phyloP scores from a whole-genome alignment of 2,329 filamentous ascomycete genomes.

The Cercospora sp. region DNA sequence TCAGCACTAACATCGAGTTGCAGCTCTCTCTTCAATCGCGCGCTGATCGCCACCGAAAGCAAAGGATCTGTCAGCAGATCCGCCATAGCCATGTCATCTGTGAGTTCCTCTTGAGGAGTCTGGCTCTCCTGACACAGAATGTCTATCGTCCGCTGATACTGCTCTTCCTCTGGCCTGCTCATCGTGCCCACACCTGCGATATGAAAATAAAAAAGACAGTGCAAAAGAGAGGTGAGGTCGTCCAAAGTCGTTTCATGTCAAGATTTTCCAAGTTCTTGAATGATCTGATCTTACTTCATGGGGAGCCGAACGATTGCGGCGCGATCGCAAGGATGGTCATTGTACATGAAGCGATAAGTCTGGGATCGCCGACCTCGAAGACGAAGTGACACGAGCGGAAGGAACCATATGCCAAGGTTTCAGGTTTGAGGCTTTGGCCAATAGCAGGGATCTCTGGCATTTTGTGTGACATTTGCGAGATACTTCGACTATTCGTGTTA shows the following conservation, averaged over 20 bases:
- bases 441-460: not conserved
- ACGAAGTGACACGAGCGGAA: not conserved
- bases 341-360: not conserved
- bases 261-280: not conserved
- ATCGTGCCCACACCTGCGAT: not conserved
- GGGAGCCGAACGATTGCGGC: not conserved
- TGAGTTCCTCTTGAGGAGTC: conserved; percentile 6
- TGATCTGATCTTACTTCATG: not conserved
- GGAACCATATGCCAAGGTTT: conserved; percentile 1
- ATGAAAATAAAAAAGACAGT: not conserved
- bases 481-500: not conserved
- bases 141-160: conserved; percentile 13
- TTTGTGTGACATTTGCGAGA: not conserved
- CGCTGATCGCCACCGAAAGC: conserved; percentile 10
- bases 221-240: not conserved
- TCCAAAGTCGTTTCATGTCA: not conserved
- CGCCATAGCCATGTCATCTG: conserved; percentile 10
- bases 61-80: conserved; percentile 14
- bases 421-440: not conserved
- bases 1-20: conserved; percentile 9
- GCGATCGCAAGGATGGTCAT: not conserved
- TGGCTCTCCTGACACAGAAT: conserved; percentile 12
- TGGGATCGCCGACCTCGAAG: not conserved
- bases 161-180: not conserved
- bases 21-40: conserved; percentile 9